These are phyloP conservation scores for Monosporascus cannonballus DNA, from an alignment of 2,329 filamentous ascomycete genomes.

Conservation along the genomic window DNA sequence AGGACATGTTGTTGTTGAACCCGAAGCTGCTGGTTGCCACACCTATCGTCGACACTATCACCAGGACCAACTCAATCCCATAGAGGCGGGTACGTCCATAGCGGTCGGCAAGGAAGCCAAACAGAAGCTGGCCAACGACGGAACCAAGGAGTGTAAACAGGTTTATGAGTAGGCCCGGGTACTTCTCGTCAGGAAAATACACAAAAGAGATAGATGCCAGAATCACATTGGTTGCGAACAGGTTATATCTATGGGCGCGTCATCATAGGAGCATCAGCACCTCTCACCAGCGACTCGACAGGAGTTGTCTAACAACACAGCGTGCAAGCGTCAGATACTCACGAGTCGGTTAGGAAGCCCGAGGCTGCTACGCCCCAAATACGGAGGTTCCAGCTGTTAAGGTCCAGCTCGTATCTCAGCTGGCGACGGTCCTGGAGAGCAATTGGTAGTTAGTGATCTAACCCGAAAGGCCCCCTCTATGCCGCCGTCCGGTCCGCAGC, in stretches of 20 bases:
- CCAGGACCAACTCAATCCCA: slow-evolving; percentile 49
- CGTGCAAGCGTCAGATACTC: slow-evolving; percentile 15
- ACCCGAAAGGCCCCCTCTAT: no score
- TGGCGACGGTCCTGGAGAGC: slow-evolving; percentile 41
- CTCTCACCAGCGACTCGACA: neutral
- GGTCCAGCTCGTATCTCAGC: slow-evolving; percentile 45
- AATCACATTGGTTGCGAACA: slow-evolving; percentile 50
- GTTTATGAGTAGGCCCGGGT: slow-evolving; percentile 37
- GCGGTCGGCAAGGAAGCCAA: slow-evolving; percentile 48
- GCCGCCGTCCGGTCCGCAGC: no score
- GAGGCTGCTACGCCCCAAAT: slow-evolving; percentile 51
- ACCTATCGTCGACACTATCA: slow-evolving; percentile 52
- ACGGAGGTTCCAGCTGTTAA: slow-evolving; percentile 48
- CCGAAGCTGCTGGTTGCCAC: slow-evolving; percentile 17
- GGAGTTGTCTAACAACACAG: no score
- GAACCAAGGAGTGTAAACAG: slow-evolving; percentile 47
- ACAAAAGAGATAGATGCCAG: slow-evolving; percentile 47
- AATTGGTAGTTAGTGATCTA: slow-evolving; percentile 1
- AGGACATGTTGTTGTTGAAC: slow-evolving; percentile 23
- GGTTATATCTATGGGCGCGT: slow-evolving; percentile 39
- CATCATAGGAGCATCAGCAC: neutral
- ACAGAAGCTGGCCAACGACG: slow-evolving; percentile 44
- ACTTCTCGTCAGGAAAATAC: slow-evolving; percentile 42
- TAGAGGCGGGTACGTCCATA: slow-evolving; percentile 50
- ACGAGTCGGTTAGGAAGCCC: slow-evolving; percentile 49